phyloP scores from a whole-genome alignment of 139 green algal genomes.

The Nannochloris sp. region DNA sequence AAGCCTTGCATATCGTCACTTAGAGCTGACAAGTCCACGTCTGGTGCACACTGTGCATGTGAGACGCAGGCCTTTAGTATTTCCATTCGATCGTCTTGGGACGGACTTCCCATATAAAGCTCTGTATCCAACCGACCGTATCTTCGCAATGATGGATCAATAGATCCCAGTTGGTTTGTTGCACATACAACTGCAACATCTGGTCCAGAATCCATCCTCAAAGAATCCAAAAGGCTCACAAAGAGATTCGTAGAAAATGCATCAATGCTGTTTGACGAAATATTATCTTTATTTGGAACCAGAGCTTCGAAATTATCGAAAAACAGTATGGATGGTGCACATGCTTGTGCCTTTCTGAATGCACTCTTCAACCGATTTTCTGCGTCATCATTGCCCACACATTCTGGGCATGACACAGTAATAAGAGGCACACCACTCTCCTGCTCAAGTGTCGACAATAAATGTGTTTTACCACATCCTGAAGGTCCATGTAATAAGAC shows the following conservation, averaged over 20 bases:
- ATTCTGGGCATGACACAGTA: slow-evolving; percentile 49
- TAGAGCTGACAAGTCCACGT: slow-evolving; percentile 49
- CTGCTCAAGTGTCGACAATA: slow-evolving; percentile 76
- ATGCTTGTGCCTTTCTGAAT: slow-evolving; percentile 48
- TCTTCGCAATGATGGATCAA: slow-evolving; percentile 81
- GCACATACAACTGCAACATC: slow-evolving; percentile 47
- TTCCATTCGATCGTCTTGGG: slow-evolving; percentile 48
- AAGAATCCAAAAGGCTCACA: slow-evolving; percentile 18
- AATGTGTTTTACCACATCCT: slow-evolving; percentile 73
- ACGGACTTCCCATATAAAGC: slow-evolving; percentile 78
- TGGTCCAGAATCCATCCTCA: slow-evolving; percentile 7
- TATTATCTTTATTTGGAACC: slow-evolving; percentile 20
- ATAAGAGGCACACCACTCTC: not conserved
- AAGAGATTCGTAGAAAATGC: slow-evolving; percentile 6
- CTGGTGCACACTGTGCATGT: slow-evolving; percentile 49
- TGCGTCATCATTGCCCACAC: slow-evolving; percentile 41
- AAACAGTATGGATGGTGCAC: slow-evolving; percentile 77
- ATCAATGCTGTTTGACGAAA: not conserved
- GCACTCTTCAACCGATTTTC: slow-evolving; percentile 8
- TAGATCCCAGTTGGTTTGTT: slow-evolving; percentile 84
- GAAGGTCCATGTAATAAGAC: slow-evolving; percentile 83
- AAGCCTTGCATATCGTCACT: slow-evolving; percentile 19
- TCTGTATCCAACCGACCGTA: slow-evolving; percentile 87
- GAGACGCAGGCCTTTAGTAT: slow-evolving; percentile 61
- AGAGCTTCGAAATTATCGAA: slow-evolving; percentile 51